A percentile compares a stretch with the other conserved stretches of the same genome.
phyloP scores from a whole-genome alignment of 2,329 filamentous ascomycete species.

The Talaromyces pinophilus region DNA sequence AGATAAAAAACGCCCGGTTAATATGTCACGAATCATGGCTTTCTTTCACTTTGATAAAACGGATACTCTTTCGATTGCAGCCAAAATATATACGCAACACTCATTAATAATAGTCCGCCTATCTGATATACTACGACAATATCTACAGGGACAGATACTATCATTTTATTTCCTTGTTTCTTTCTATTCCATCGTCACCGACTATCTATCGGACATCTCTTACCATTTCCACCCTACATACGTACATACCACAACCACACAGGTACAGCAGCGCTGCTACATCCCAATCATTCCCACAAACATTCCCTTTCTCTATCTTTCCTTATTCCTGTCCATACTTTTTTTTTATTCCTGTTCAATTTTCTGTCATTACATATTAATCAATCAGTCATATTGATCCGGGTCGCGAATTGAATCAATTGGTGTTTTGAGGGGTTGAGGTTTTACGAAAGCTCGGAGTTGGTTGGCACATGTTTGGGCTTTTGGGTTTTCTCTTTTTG shows the following conservation, averaged over 20 bases:
- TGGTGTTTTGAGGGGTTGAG: background rate
- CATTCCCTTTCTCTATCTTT: background rate
- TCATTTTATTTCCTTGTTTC: background rate
- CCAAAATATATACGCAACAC: background rate
- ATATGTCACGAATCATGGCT: background rate
- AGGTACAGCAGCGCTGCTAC: constrained; percentile 14
- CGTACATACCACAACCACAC: background rate
- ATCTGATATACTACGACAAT: background rate
- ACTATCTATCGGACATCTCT: background rate
- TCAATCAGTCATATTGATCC: background rate
- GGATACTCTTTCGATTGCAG: background rate
- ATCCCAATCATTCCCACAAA: background rate
- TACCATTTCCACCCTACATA: too few species aligned
- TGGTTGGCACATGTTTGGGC: background rate
- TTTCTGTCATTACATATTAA: background rate
- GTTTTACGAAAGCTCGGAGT: background rate
- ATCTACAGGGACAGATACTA: background rate
- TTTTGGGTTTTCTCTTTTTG: background rate
- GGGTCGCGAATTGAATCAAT: background rate
- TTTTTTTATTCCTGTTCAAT: background rate
- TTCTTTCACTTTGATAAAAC: background rate
- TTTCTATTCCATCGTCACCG: background rate
- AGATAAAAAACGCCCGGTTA: background rate
- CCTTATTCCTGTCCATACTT: background rate
- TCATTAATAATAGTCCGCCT: background rate